These are phyloP conservation scores for Thelephora terrestris DNA, from an alignment of 1,284 basidiomycete genomes.

Conservation along the genomic window DNA sequence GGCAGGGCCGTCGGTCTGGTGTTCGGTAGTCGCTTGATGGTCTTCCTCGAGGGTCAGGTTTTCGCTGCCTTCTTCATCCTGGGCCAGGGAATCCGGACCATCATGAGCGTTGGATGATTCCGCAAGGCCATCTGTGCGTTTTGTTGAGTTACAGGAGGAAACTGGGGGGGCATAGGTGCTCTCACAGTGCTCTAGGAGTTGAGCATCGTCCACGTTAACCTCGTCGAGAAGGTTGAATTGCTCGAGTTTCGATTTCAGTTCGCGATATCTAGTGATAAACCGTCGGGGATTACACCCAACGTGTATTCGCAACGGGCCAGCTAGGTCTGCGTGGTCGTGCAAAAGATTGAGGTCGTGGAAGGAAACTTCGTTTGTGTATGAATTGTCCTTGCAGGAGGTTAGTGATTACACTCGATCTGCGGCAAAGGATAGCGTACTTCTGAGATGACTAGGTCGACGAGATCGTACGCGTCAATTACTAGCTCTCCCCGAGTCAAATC, in stretches of 20 bases:
- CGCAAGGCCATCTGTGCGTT: background rate
- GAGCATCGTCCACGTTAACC: conserved; percentile 10
- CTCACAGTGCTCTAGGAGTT: background rate
- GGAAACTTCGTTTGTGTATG: conserved; percentile 59
- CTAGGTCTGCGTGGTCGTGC: conserved; percentile 53
- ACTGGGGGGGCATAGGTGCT: background rate
- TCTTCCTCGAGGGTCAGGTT: background rate
- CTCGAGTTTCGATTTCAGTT: conserved; percentile 47
- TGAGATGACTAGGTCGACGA: conserved; percentile 44
- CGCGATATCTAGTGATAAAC: conserved; percentile 58
- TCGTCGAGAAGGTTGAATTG: conserved; percentile 29
- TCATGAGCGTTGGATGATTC: background rate
- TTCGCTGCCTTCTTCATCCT: background rate
- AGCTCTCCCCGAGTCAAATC: conserved; percentile 50
- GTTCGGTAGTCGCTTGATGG: no score
- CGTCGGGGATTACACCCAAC: conserved; percentile 42
- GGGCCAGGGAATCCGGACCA: background rate
- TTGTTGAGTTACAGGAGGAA: background rate
- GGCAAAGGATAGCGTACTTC: conserved; percentile 37
- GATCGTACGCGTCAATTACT: conserved; percentile 54
- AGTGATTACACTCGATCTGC: background rate
- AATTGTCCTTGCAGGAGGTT: conserved; percentile 45
- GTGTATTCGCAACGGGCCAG: conserved; percentile 54
- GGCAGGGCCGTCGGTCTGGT: no score
- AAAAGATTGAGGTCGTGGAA: conserved; percentile 64